Conservation (phyloP, 257 asterid genomes). For the Ajuga chamaepitys region DNA sequence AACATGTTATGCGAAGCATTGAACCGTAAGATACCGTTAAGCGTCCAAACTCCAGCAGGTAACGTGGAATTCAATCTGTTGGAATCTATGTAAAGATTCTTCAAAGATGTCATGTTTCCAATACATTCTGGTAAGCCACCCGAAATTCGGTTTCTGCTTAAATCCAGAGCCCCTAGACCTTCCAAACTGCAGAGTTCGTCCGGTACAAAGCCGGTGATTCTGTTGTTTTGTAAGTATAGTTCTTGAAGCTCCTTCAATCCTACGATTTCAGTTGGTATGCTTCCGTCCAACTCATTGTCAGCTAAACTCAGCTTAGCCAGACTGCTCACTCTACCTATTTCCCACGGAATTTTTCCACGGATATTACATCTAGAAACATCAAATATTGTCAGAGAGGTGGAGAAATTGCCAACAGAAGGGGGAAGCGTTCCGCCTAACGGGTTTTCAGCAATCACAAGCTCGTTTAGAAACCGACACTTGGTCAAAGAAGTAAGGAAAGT, state of each 20-base stretch:
- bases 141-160: neutral
- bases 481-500: slow-evolving; percentile 5
- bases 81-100: neutral
- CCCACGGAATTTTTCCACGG: neutral
- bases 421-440: slow-evolving; percentile 6
- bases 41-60: slow-evolving; percentile 12
- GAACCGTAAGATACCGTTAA: neutral
- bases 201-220: neutral
- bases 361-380: neutral
- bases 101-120: neutral
- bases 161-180: neutral
- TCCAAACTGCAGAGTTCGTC: neutral
- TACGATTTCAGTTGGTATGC: neutral
- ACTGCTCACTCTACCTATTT: slow-evolving; percentile 10
- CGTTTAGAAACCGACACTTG: neutral
- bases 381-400: slow-evolving; percentile 1
- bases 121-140: slow-evolving; percentile 4
- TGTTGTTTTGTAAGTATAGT: neutral
- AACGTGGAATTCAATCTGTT: slow-evolving; percentile 10
- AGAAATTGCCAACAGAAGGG: slow-evolving; percentile 1
- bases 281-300: neutral
- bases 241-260: slow-evolving; percentile 4
- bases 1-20: slow-evolving; percentile 2
- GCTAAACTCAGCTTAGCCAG: neutral
- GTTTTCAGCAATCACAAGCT: neutral